Percentiles rank a stretch among this genome's conserved stretches.
Conservation (phyloP, 108 stramenopile genomes). For the Pseudonitzschia multiseries region DNA sequence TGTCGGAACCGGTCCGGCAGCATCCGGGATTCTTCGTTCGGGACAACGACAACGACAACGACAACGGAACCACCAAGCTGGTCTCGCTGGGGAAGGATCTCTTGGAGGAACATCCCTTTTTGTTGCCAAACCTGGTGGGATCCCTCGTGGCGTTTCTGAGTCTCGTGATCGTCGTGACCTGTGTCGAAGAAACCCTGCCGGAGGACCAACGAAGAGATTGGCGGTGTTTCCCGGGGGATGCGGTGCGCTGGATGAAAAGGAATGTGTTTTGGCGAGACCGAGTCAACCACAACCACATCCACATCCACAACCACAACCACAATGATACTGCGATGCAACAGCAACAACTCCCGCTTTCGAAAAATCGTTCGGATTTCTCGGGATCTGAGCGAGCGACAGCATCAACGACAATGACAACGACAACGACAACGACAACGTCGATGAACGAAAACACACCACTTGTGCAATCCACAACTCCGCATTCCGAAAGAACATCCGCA, state of each 20-base stretch:
- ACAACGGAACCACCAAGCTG: slow-evolving; percentile 16
- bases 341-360: not conserved
- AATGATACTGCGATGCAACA: not conserved
- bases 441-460: not conserved
- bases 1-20: slow-evolving; percentile 55
- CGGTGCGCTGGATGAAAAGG: not conserved
- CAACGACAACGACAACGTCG: not conserved
- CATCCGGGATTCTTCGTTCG: slow-evolving; percentile 29
- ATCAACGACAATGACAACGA: not conserved
- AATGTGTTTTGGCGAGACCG: not conserved
- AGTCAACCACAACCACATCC: no score
- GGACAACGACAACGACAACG: slow-evolving; percentile 12
- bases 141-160: slow-evolving; percentile 37
- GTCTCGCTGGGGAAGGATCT: slow-evolving; percentile 9
- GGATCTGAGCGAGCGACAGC: not conserved
- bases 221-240: not conserved
- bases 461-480: not conserved
- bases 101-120: slow-evolving; percentile 55
- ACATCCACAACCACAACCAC: not conserved
- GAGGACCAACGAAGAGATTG: slow-evolving; percentile 17
- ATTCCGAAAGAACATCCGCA: not conserved
- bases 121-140: slow-evolving; percentile 58
- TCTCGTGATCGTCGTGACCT: slow-evolving; percentile 29
- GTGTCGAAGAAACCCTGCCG: slow-evolving; percentile 59
- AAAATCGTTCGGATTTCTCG: not conserved